A percentile compares a stretch with the other conserved stretches of the same genome.
Evolutionary conservation across 2,329 filamentous ascomycete genomes (phyloP).

Genomic region (Aspergillus japonicus): DNA sequence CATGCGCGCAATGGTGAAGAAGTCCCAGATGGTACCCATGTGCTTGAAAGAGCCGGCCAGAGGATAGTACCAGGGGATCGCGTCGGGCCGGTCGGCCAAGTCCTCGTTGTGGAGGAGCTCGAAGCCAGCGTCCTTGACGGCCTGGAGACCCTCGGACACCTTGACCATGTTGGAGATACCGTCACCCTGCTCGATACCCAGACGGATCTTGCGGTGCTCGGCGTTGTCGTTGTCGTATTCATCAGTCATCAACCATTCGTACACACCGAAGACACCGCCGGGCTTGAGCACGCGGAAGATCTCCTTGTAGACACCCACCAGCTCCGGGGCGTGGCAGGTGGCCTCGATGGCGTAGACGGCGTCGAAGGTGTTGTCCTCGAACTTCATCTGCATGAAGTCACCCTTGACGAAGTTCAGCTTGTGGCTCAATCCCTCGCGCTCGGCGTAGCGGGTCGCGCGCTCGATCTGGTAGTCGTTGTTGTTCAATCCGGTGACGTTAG

Average conservation of each 20-base stretch:
- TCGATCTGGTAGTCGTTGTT: constrained; percentile 99
- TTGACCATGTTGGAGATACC: constrained; percentile 98
- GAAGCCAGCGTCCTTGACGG: constrained; percentile 86
- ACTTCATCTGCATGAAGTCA: constrained; percentile 99
- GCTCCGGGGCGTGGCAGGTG: constrained; percentile 86
- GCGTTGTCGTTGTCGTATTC: constrained; percentile 86
- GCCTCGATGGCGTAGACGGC: constrained; percentile 97
- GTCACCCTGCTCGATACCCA: constrained; percentile 92
- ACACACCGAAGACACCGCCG: constrained; percentile 91
- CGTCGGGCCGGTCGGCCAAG: constrained; percentile 71
- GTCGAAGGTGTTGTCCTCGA: constrained; percentile 88
- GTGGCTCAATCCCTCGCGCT: constrained; percentile 73
- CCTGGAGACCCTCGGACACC: constrained; percentile 73
- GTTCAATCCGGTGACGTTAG: constrained; percentile 88
- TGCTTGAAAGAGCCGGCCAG: constrained; percentile 81
- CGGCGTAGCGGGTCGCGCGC: constrained; percentile 80
- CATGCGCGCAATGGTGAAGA: constrained; percentile 84
- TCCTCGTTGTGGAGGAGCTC: constrained; percentile 82
- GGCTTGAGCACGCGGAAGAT: constrained; percentile 96
- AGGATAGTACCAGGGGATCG: constrained; percentile 91
- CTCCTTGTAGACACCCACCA: constrained; percentile 89
- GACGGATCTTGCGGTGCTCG: constrained; percentile 82
- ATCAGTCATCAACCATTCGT: constrained; percentile 99
- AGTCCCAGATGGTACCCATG: constrained; percentile 74
- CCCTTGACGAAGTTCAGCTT: constrained; percentile 89